phyloP scores from a whole-genome alignment of 164 flowering plant species.

The Vitis rotundifolia region DNA sequence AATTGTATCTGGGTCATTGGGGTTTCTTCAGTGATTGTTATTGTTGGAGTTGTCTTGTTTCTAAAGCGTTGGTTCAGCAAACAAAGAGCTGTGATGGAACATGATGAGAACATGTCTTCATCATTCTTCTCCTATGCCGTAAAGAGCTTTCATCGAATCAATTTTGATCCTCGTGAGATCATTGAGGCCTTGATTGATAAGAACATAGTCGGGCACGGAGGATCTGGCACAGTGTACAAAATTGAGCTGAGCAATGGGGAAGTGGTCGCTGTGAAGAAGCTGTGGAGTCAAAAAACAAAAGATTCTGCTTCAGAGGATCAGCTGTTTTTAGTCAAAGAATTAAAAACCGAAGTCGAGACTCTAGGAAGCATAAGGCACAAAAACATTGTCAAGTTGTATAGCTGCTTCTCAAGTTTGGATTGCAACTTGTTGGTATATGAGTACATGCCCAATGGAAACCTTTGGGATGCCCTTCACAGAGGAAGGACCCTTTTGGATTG shows the following conservation, averaged over 20 bases:
- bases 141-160: constrained; percentile 73
- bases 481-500: constrained; percentile 65
- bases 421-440: constrained; percentile 81
- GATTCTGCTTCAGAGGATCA: constrained; percentile 50
- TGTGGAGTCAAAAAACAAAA: constrained; percentile 67
- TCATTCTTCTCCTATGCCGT: constrained; percentile 65
- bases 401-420: constrained; percentile 72
- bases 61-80: constrained; percentile 47
- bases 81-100: constrained; percentile 38
- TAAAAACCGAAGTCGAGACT: constrained; percentile 88
- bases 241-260: constrained; percentile 70
- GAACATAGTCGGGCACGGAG: constrained; percentile 91
- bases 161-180: constrained; percentile 67
- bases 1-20: constrained; percentile 58
- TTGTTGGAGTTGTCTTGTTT: constrained; percentile 51
- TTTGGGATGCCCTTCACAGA: constrained; percentile 85
- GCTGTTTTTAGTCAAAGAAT: constrained; percentile 51
- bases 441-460: constrained; percentile 94
- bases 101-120: constrained; percentile 45
- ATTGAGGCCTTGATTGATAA: constrained; percentile 68
- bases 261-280: constrained; percentile 80
- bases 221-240: constrained; percentile 88
- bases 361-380: constrained; percentile 90
- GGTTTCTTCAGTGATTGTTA: constrained; percentile 39
- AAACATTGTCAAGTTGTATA: constrained; percentile 84